phyloP scores from a whole-genome alignment of 2,329 filamentous ascomycete genomes.

The Diaporthe sp. region DNA sequence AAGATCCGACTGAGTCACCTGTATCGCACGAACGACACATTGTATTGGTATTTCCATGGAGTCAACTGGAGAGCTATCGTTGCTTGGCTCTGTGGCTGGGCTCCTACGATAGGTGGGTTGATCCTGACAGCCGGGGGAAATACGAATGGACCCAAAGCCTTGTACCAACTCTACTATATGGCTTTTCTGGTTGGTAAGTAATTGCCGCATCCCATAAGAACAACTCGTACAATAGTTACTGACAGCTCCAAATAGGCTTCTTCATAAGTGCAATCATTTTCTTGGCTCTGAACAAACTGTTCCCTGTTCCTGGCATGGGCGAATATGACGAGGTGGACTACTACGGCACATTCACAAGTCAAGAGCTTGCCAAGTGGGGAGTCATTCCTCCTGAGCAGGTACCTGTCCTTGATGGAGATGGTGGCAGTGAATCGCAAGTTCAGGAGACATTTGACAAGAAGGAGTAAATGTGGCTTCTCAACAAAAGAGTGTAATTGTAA shows the following conservation, averaged over 20 bases:
- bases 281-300: constrained; percentile 51
- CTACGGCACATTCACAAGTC: constrained; percentile 58
- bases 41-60: constrained; percentile 58
- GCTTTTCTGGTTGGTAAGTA: constrained; percentile 57
- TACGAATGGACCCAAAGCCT: constrained; percentile 47
- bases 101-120: constrained; percentile 56
- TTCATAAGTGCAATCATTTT: constrained; percentile 50
- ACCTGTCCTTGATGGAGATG: constrained; percentile 14
- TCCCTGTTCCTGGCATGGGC: constrained; percentile 54
- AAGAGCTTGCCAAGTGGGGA: constrained; percentile 53
- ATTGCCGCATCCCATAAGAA: constrained; percentile 15
- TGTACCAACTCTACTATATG: constrained; percentile 61
- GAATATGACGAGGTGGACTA: constrained; percentile 58
- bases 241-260: constrained; percentile 48
- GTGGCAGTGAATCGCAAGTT: constrained; percentile 28
- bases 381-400: constrained; percentile 24
- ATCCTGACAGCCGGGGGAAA: constrained; percentile 50
- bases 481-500: background rate
- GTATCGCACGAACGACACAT: constrained; percentile 50
- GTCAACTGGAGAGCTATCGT: constrained; percentile 57
- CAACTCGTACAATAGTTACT: background rate
- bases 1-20: constrained; percentile 52
- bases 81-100: constrained; percentile 58
- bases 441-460: constrained; percentile 32
- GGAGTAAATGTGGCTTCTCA: background rate